Evolutionary conservation across 139 green algal genomes (phyloP), one percentile per base, ranked within the genome.

Genomic region (Chlamydomonas eustigma): DNA sequence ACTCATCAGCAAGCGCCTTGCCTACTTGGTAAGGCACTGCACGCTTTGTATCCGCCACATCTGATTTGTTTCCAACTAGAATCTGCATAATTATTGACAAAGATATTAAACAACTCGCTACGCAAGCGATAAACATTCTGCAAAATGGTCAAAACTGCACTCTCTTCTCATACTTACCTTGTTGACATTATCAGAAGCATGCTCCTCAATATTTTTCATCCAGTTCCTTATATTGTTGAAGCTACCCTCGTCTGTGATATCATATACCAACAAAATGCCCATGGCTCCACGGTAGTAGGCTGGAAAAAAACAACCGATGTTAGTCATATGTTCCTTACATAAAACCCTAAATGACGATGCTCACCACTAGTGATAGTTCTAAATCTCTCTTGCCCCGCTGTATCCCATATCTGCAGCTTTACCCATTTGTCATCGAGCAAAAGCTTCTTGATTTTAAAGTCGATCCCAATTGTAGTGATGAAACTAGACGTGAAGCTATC

Each of bases 391-490:
- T 99, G 95, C 4, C 95, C 95, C 24, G 95, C 95, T 12, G 95
- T 99, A 79, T 99, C 95, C 95, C 95, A 99, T 39, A 99, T 98
- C 77, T 99, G 96, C 38, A 99, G 83, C 87, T 98, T 98, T 3
- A 98, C 91, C 68, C 88, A 90, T 73, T 97, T 97, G 32, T 92
- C 89, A 50, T 97, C 93, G 0, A 99, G 73, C 63, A 94, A 80
- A 30, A 98, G 86, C 72, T 97, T 98, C 77, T 97, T 96, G 37
- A 98, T 98, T 71, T 98, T 98, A 84, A 99, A 99, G 83, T 98
- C 95, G 69, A 98, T 97, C 44, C 44, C 95, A 37, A 99, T 99
- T 0, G 95, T 99, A 3, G 95, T 98, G 69, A 98, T 98, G 86
- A 98, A 98, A 72, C 85, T 95, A 8, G 91, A 95, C 0, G 94